These are phyloP conservation scores for Globisporangium apiculatum DNA, from an alignment of 352 stramenopile species.

Conservation along the genomic window DNA sequence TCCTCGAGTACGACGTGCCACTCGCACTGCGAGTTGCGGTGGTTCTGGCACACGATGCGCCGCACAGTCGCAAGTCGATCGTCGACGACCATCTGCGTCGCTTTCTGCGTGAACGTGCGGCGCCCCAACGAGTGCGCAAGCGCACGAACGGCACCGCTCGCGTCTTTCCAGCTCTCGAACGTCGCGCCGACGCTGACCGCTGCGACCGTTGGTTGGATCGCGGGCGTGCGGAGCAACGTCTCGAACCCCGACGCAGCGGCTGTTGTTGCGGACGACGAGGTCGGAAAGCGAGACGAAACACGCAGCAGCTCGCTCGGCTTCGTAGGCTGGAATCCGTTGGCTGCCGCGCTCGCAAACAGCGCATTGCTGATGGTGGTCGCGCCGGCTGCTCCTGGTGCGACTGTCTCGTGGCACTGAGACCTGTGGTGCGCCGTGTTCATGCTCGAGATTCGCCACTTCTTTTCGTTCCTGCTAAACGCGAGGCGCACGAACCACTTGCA, in stretches of 20 bases:
- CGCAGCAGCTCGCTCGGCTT: no score
- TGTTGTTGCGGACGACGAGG: no score
- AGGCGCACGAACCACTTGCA: conserved; percentile 78
- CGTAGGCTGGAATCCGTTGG: no score
- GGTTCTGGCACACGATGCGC: conserved; percentile 60
- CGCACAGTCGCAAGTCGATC: conserved; percentile 38
- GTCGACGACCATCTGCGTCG: conserved; percentile 30
- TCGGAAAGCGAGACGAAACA: no score
- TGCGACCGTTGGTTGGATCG: background rate
- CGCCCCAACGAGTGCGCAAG: conserved; percentile 54
- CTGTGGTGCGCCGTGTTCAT: conserved; percentile 62
- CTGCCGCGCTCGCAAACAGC: no score
- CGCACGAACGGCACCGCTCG: conserved; percentile 36
- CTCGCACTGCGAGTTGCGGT: conserved; percentile 64
- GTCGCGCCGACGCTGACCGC: conserved; percentile 35
- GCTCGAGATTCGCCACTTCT: conserved; percentile 70
- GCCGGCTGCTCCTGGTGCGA: background rate
- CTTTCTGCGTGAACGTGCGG: conserved; percentile 46
- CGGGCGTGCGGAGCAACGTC: no score
- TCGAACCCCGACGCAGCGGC: no score
- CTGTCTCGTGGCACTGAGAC: conserved; percentile 34
- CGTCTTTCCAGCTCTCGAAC: conserved; percentile 57
- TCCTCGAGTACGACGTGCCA: conserved; percentile 62
- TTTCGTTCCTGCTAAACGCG: conserved; percentile 52
- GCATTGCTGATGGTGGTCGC: no score